Evolutionary conservation across 306 rosid genomes (phyloP), one percentile per base, ranked within the genome.

Genomic region (Vigna hirtella): DNA sequence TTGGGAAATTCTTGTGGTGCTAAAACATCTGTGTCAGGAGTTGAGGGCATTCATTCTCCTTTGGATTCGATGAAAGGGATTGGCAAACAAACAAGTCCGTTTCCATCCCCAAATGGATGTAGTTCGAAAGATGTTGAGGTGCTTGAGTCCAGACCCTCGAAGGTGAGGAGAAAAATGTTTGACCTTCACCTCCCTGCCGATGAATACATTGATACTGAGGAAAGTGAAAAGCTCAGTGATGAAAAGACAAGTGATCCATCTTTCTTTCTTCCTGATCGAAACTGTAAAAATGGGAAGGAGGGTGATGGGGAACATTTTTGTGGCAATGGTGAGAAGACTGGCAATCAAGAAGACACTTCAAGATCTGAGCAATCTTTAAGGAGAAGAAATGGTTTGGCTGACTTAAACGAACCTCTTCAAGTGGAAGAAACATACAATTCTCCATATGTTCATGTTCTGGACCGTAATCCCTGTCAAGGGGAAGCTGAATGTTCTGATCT

Each of bases 141-240:
- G 76, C 86, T 86, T 62, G 98, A 86, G 78, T 87, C 89, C 3
- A 86, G 98, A 81, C 97, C 98, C 61, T 81, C 91, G 24, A 91
- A 95, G 83, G 88, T 78, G 50, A 86, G 96, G 83, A 92, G 90
- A 68, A 92, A 81, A 87, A 87, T 80, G 81, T 88, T 95, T 85
- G 98, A 92, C 87, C 98, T 92, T 77, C 94, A 88, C 20, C 98
- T 91, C 77, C 98, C 97, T 48, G 98, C 98, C 26, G 93, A 92
- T 52, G 97, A 82, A 78, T 86, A 90, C 70, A 77, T 89, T 12
- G 97, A 95, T 83, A 74, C 92, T 1, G 98, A 92, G 26, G 98
- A 92, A 91, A 91, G 93, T 80, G 98, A 95, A 69, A 87, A 86
- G 73, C 77, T 86, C 64, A 90, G 87, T 32, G 90, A 87, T 57